phyloP scores from a whole-genome alignment of 176 grass and related monocot species.

The Stipa capillata region DNA sequence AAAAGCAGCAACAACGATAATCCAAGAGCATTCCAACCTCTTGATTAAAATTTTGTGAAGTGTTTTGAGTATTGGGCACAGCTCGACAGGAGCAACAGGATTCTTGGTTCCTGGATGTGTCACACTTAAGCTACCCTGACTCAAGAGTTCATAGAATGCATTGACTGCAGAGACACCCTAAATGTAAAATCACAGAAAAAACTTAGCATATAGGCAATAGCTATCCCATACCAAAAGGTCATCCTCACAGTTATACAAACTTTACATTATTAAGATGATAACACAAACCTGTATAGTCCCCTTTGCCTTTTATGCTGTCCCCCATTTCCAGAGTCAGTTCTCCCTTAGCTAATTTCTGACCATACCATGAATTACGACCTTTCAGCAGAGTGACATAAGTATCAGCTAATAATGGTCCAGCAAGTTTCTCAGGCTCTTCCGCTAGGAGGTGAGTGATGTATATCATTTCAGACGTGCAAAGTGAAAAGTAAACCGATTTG shows the following conservation, averaged over 20 bases:
- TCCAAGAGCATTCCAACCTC: conserved; percentile 26
- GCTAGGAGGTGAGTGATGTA: conserved; percentile 81
- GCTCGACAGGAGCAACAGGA: conserved; percentile 64
- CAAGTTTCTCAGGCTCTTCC: conserved; percentile 76
- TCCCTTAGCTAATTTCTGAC: conserved; percentile 64
- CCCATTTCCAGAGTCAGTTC: conserved; percentile 76
- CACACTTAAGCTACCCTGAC: conserved; percentile 66
- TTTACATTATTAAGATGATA: background rate
- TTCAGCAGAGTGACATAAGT: conserved; percentile 83
- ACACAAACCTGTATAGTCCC: conserved; percentile 71
- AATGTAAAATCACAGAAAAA: conserved; percentile 11
- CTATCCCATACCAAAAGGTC: too few species aligned
- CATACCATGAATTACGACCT: conserved; percentile 86
- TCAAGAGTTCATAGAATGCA: conserved; percentile 86
- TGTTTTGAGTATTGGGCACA: conserved; percentile 84
- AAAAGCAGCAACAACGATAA: background rate
- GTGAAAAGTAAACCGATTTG: conserved; percentile 84
- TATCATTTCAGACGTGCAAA: conserved; percentile 95
- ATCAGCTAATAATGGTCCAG: conserved; percentile 75
- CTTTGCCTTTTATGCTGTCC: conserved; percentile 83
- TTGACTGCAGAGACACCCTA: conserved; percentile 84
- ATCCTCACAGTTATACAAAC: too few species aligned
- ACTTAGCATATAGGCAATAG: background rate
- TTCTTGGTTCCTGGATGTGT: conserved; percentile 70
- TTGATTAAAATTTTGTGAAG: conserved; percentile 87